Conservation (phyloP, 164 flowering plant genomes). For the Santalum album region DNA sequence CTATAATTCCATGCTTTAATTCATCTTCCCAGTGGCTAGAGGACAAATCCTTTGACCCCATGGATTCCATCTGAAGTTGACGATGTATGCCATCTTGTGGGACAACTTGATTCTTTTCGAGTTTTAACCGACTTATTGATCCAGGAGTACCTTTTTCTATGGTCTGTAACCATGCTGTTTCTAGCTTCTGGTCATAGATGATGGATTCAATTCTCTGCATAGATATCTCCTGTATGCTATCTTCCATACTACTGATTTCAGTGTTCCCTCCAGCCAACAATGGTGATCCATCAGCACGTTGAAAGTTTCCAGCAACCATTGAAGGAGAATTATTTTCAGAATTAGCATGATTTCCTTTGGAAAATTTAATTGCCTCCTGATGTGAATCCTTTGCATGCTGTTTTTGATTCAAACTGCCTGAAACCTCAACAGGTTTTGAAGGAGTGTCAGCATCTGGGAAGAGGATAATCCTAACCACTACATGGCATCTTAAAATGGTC, state of each 20-base stretch:
- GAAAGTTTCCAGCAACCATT: slow-evolving; percentile 12
- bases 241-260: slow-evolving; percentile 19
- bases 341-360: slow-evolving; percentile 22
- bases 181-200: slow-evolving; percentile 76
- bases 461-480: slow-evolving; percentile 63
- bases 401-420: background rate
- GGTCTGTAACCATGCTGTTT: slow-evolving; percentile 90
- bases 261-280: slow-evolving; percentile 19
- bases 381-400: slow-evolving; percentile 3
- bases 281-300: slow-evolving; percentile 17
- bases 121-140: slow-evolving; percentile 47
- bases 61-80: slow-evolving; percentile 27
- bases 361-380: slow-evolving; percentile 17
- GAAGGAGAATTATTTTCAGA: slow-evolving; percentile 17
- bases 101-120: slow-evolving; percentile 82
- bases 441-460: slow-evolving; percentile 32
- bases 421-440: slow-evolving; percentile 12
- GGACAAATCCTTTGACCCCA: slow-evolving; percentile 22
- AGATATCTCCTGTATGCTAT: slow-evolving; percentile 37
- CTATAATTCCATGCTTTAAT: slow-evolving; percentile 46
- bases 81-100: slow-evolving; percentile 62
- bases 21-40: slow-evolving; percentile 59
- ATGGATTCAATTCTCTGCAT: slow-evolving; percentile 67
- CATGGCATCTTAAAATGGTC: slow-evolving; percentile 58
- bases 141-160: slow-evolving; percentile 72